phyloP scores from a whole-genome alignment of 1,284 basidiomycete species.

The Microbotryomycetes sp. region DNA sequence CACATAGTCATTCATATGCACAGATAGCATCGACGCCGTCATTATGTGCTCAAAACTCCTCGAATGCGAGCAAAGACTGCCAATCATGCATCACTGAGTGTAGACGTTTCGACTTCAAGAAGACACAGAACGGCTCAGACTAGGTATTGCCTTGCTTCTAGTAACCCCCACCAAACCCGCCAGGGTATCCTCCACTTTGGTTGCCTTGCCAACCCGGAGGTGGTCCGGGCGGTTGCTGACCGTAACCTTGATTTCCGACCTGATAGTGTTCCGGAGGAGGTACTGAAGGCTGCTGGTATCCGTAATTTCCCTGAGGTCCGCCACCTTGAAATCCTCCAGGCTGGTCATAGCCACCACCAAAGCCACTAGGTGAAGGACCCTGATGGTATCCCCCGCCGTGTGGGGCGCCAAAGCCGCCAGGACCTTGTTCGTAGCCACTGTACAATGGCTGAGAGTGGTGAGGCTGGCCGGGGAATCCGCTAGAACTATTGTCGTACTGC shows the following conservation, averaged over 20 bases:
- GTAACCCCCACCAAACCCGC: background rate
- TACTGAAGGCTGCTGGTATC: background rate
- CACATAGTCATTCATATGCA: too few species aligned
- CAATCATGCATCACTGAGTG: too few species aligned
- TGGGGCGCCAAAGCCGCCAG: background rate
- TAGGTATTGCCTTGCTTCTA: too few species aligned
- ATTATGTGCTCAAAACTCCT: too few species aligned
- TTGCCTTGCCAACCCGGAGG: background rate
- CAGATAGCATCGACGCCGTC: too few species aligned
- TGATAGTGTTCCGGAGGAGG: background rate
- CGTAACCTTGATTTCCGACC: background rate
- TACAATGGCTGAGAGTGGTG: background rate
- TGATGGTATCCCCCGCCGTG: background rate
- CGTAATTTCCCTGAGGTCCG: background rate
- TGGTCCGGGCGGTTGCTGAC: background rate
- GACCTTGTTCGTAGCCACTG: background rate
- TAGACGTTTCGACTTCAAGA: too few species aligned
- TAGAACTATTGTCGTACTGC: background rate
- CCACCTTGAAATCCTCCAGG: background rate
- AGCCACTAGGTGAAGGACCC: background rate
- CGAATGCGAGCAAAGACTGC: too few species aligned
- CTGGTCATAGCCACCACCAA: background rate
- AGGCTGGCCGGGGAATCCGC: background rate
- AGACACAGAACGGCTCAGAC: too few species aligned
- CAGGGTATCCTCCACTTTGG: background rate